These are phyloP conservation scores for Kingdonia uniflora DNA, from an alignment of 164 flowering plant species.

Conservation along the genomic window DNA sequence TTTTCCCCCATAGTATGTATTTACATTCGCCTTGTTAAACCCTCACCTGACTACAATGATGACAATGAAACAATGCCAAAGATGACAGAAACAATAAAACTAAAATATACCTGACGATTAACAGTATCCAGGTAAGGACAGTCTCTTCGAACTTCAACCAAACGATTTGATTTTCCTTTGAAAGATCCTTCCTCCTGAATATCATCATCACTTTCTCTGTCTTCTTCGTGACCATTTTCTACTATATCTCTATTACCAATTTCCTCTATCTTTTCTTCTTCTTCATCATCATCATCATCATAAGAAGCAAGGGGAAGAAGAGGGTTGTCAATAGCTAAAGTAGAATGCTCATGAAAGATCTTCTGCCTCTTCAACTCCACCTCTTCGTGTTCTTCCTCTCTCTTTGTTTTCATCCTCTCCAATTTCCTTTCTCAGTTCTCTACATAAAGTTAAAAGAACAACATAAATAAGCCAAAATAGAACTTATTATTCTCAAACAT, in stretches of 20 bases:
- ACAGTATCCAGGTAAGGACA: conserved; percentile 98
- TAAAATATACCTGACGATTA: conserved; percentile 99
- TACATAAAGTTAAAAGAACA: no score
- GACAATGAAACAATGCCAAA: no score
- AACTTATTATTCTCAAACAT: no score
- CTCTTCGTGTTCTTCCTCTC: conserved; percentile 22
- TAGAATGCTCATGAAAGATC: conserved; percentile 19
- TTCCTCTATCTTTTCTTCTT: conserved; percentile 6
- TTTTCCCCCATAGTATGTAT: no score
- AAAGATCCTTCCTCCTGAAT: conserved; percentile 19
- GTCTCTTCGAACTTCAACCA: conserved; percentile 63
- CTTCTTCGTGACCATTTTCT: conserved; percentile 15
- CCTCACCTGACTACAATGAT: no score
- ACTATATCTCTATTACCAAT: neutral
- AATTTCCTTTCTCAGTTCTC: no score
- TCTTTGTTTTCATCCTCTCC: conserved; percentile 34
- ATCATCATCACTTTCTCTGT: conserved; percentile 26
- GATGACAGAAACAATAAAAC: no score
- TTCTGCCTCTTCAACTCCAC: conserved; percentile 41
- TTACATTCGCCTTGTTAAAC: no score
- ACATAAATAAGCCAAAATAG: no score
- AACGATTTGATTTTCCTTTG: conserved; percentile 30
- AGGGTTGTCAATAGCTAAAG: conserved; percentile 41
- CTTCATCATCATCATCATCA: conserved; percentile 48
- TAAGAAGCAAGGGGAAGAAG: conserved; percentile 59